A percentile compares a stretch with the other conserved stretches of the same genome.
These are phyloP conservation scores for Oropetium thomaeum DNA, from an alignment of 176 grass and related monocot genomes.

Conservation along the genomic window DNA sequence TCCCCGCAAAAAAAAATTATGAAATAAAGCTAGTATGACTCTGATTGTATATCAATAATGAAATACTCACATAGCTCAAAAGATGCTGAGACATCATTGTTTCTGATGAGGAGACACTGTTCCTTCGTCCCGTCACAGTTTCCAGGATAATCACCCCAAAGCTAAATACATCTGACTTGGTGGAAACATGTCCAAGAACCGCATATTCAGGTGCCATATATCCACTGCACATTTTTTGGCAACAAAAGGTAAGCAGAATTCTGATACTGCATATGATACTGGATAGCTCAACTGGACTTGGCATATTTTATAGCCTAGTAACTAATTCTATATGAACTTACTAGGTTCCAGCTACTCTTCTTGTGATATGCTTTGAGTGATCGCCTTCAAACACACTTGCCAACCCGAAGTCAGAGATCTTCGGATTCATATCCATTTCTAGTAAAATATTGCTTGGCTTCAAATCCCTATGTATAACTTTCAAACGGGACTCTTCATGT, in stretches of 20 bases:
- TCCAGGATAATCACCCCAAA: conserved; percentile 59
- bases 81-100: conserved; percentile 22
- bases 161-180: conserved; percentile 51
- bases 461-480: conserved; percentile 67
- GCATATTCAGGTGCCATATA: conserved; percentile 53
- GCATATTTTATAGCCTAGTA: neutral
- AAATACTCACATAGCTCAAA: conserved; percentile 21
- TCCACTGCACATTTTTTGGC: conserved; percentile 18
- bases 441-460: conserved; percentile 77
- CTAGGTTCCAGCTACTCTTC: conserved; percentile 73
- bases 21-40: neutral
- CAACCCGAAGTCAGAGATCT: conserved; percentile 70
- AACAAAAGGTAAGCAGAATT: neutral
- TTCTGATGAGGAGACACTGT: conserved; percentile 39
- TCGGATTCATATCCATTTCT: conserved; percentile 57
- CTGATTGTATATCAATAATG: neutral
- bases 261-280: neutral
- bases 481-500: conserved; percentile 53
- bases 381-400: conserved; percentile 55
- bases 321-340: conserved; percentile 26
- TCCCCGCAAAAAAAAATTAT: neutral
- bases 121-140: conserved; percentile 41
- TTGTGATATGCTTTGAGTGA: conserved; percentile 53
- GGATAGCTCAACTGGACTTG: neutral
- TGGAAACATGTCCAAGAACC: conserved; percentile 46